phyloP scores from a whole-genome alignment of 2,329 filamentous ascomycete species.

The Amphichorda felina region DNA sequence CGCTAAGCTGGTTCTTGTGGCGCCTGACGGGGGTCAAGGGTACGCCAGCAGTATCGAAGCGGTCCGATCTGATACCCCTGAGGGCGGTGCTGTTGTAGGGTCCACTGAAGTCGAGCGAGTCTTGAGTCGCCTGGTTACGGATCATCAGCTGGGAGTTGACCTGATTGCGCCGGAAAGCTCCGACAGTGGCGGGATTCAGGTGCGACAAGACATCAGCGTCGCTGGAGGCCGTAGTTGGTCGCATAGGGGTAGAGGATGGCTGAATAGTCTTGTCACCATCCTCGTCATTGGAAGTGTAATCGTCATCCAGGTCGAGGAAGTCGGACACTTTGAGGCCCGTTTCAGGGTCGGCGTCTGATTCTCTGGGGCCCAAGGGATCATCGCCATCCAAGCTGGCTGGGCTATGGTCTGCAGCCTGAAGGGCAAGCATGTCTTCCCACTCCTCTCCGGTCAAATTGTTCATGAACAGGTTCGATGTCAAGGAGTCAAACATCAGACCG shows the following conservation, averaged over 20 bases:
- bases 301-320: constrained; percentile 56
- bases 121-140: constrained; percentile 47
- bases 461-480: background rate
- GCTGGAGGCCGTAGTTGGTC: constrained; percentile 34
- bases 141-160: constrained; percentile 49
- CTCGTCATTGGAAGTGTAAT: constrained; percentile 47
- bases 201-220: constrained; percentile 43
- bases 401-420: background rate
- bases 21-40: constrained; percentile 58
- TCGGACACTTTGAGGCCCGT: constrained; percentile 30
- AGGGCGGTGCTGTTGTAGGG: constrained; percentile 49
- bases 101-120: constrained; percentile 50
- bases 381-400: background rate
- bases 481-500: constrained; percentile 55
- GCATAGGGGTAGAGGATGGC: constrained; percentile 37
- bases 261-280: constrained; percentile 35
- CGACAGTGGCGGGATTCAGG: constrained; percentile 55
- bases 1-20: constrained; percentile 34
- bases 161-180: constrained; percentile 63
- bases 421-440: background rate
- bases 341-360: background rate
- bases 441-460: background rate
- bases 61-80: constrained; percentile 51
- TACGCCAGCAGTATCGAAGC: constrained; percentile 51
- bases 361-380: background rate